Base-by-base conservation (phyloP, 495 filamentous ascomycete species). In the Penicillium tannophilum region DNA sequence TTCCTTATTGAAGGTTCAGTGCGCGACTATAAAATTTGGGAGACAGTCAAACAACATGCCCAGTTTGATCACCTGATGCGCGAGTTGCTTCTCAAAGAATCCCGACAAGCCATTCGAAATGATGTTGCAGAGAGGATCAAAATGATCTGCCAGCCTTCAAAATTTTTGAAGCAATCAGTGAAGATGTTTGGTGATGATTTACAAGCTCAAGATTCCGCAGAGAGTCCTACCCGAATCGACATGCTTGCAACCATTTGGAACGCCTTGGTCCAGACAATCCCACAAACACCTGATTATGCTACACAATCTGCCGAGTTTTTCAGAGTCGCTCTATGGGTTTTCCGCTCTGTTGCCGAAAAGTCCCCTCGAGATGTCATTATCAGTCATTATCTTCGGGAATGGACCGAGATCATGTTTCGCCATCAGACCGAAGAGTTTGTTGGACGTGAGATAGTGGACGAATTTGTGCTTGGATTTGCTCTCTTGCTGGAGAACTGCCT, bases 1-100 rank as follows among this genome's bases (percentile, higher is more conserved):
- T 76, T 85, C 12, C 73, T 93, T 3, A 72, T 91, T 0, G 85
- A 90, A 66, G 84, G 79, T 16, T 90, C 87, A 43, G 71, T 86
- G 12, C 78, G 84, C 46, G 88, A 83, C 52, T 58, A 70, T 11
- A 55, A 63, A 0, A 81, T 91, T 60, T 90, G 89, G 88, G 56
- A 66, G 3, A 73, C 76, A 5, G 83, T 91, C 59, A 81, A 79
- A 23, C 64, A 72, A 11, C 67, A 73, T 23, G 54, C 61, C 10
- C 67, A 81, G 31, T 78, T 86, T 46, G 69, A 74, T 30, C 54
- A 63, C 16, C 63, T 86, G 23, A 58, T 78, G 3, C 63, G 64
- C 28, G 65, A 63, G 7, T 55, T 79, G 20, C 68, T 79, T 23
- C 53, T 79, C 24, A 61, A 76, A 33, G 73, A 79, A 53, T 36